Evolutionary conservation across 208 protist genomes (phyloP).

Genomic region (Trichomonas vaginalis): DNA sequence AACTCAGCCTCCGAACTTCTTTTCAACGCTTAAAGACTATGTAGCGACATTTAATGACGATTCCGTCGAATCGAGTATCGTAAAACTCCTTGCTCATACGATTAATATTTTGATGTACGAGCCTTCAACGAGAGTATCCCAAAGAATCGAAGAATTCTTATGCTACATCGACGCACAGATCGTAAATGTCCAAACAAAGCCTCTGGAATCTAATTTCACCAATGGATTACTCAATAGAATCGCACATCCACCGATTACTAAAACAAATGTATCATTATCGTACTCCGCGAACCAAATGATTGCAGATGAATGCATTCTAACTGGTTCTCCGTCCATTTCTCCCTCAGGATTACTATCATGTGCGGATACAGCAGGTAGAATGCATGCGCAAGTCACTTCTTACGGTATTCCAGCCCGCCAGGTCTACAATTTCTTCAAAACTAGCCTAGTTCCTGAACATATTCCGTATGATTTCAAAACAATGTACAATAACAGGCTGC

Average conservation of each 20-base stretch:
- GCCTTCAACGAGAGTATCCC: neutral
- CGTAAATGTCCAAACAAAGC: neutral
- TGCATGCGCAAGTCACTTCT: neutral
- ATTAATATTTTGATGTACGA: neutral
- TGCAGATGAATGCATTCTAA: neutral
- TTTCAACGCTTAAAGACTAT: neutral
- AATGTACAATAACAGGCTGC: no score
- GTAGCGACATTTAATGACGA: neutral
- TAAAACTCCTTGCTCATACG: neutral
- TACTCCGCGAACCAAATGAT: neutral
- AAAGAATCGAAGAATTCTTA: neutral
- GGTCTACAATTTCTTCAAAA: no score
- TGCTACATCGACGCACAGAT: neutral
- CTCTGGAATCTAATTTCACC: neutral
- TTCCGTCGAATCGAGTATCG: neutral
- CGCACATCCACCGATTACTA: neutral
- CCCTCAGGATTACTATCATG: neutral
- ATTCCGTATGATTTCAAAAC: no score
- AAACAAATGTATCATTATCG: neutral
- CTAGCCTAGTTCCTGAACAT: no score
- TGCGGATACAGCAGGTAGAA: neutral
- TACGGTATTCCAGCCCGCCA: no score
- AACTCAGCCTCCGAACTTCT: neutral
- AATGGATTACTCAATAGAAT: neutral
- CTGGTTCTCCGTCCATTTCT: neutral